Percentiles rank a stretch among this genome's conserved stretches.
Conservation (phyloP, 2,329 filamentous ascomycete species). For the Penicillium sp. region DNA sequence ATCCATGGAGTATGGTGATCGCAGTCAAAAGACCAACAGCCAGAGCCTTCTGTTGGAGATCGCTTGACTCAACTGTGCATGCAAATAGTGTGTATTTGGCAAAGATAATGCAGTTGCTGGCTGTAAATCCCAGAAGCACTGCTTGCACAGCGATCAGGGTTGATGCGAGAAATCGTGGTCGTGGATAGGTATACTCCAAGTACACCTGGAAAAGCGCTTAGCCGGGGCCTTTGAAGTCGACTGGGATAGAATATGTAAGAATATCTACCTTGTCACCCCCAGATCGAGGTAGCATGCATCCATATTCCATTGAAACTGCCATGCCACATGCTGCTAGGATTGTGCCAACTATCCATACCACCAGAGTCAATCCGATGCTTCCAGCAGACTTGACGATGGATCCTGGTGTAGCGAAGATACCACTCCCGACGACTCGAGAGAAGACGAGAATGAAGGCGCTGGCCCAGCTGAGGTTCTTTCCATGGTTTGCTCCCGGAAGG, state of each 20-base stretch:
- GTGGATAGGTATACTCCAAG: conserved; percentile 62
- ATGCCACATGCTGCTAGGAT: conserved; percentile 58
- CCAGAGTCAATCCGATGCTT: conserved; percentile 58
- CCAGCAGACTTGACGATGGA: conserved; percentile 62
- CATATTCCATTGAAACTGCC: conserved; percentile 61
- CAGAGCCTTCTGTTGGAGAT: conserved; percentile 51
- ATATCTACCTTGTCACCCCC: conserved; percentile 61
- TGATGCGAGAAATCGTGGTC: conserved; percentile 59
- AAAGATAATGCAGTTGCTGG: conserved; percentile 66
- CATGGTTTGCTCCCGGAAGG: conserved; percentile 46
- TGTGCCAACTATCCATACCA: conserved; percentile 60
- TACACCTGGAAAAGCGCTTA: conserved; percentile 56
- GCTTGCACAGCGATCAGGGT: conserved; percentile 60
- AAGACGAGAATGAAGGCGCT: conserved; percentile 64
- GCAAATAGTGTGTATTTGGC: conserved; percentile 61
- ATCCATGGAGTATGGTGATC: conserved; percentile 56
- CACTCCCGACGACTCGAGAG: conserved; percentile 63
- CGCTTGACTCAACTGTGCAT: conserved; percentile 48
- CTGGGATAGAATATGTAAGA: conserved; percentile 27
- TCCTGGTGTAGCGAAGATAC: conserved; percentile 67
- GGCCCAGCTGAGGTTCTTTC: conserved; percentile 57
- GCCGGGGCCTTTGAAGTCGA: conserved; percentile 48
- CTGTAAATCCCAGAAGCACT: conserved; percentile 61
- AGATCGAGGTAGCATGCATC: conserved; percentile 64
- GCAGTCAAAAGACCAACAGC: conserved; percentile 53